phyloP scores from a whole-genome alignment of 176 grass and related monocot genomes.

The Cocos nucifera region DNA sequence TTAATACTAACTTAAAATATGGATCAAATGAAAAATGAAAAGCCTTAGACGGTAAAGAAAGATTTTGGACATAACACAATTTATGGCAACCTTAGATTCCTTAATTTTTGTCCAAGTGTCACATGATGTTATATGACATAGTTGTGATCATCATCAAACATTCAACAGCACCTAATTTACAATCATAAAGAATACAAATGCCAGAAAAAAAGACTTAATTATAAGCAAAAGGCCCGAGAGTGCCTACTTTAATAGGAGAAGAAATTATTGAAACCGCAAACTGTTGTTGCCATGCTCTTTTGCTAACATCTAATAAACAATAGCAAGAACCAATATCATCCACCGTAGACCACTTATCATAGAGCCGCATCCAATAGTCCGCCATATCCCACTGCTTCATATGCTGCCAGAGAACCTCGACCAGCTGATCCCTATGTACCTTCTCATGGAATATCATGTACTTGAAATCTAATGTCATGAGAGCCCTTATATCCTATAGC shows the following conservation, averaged over 20 bases:
- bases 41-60: too few relatives aligned
- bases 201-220: too few relatives aligned
- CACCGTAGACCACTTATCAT: slow-evolving; percentile 81
- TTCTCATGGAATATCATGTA: slow-evolving; percentile 94
- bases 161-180: too few relatives aligned
- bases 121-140: too few relatives aligned
- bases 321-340: slow-evolving; percentile 80
- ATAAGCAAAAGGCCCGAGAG: not conserved
- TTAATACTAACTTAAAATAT: too few relatives aligned
- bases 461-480: slow-evolving; percentile 56
- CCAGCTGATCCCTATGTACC: slow-evolving; percentile 71
- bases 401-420: slow-evolving; percentile 57
- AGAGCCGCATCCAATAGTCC: slow-evolving; percentile 96
- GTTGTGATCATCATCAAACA: too few relatives aligned
- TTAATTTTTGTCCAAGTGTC: too few relatives aligned
- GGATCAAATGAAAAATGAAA: too few relatives aligned
- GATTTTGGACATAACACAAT: too few relatives aligned
- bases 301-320: slow-evolving; percentile 80
- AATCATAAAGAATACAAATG: not conserved
- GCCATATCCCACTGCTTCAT: slow-evolving; percentile 90
- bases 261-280: slow-evolving; percentile 76
- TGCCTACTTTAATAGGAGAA: slow-evolving; percentile 70
- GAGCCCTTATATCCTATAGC: slow-evolving; percentile 59
- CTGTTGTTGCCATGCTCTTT: slow-evolving; percentile 83
- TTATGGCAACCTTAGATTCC: too few relatives aligned